Evolutionary conservation across 352 stramenopile species (phyloP).

Genomic region (Globisporangium uncinulatum): DNA sequence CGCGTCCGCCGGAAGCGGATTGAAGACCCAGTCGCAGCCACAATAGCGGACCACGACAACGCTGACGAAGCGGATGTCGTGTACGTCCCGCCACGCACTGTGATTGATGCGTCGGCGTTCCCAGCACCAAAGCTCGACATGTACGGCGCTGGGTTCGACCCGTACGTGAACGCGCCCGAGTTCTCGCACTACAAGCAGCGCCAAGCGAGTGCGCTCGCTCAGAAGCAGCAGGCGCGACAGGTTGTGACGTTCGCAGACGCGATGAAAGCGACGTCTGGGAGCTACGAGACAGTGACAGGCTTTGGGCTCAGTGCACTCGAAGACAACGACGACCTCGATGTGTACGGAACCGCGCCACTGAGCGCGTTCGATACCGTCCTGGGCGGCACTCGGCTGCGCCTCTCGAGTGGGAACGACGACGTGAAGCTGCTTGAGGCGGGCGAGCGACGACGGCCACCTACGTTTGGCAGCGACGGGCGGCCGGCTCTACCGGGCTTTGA

Average conservation of each 20-base stretch:
- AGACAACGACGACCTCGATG: conserved; percentile 81
- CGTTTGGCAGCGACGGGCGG: conserved; percentile 54
- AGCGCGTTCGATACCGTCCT: conserved; percentile 64
- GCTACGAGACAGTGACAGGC: conserved; percentile 28
- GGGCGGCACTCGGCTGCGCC: conserved; percentile 12
- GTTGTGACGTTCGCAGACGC: conserved; percentile 75
- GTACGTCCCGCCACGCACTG: conserved; percentile 51
- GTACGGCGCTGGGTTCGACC: conserved; percentile 76
- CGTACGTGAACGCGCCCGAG: conserved; percentile 66
- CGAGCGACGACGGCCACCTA: conserved; percentile 5
- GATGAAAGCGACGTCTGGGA: conserved; percentile 34
- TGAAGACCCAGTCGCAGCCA: background rate
- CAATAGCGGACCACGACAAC: conserved; percentile 11
- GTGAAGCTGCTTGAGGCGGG: conserved; percentile 31
- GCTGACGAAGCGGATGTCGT: conserved; percentile 34
- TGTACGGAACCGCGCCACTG: conserved; percentile 67
- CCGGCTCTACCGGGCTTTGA: conserved; percentile 54
- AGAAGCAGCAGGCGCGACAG: conserved; percentile 28
- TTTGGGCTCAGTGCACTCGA: conserved; percentile 77
- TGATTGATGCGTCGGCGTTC: conserved; percentile 48
- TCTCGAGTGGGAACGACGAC: conserved; percentile 16
- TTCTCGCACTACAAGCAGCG: conserved; percentile 52
- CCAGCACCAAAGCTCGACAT: conserved; percentile 67
- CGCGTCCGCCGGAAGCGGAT: conserved; percentile 49
- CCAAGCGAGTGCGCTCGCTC: conserved; percentile 15